These are phyloP conservation scores for Thielaviopsis musarum DNA, from an alignment of 2,329 filamentous ascomycete genomes.

Conservation along the genomic window DNA sequence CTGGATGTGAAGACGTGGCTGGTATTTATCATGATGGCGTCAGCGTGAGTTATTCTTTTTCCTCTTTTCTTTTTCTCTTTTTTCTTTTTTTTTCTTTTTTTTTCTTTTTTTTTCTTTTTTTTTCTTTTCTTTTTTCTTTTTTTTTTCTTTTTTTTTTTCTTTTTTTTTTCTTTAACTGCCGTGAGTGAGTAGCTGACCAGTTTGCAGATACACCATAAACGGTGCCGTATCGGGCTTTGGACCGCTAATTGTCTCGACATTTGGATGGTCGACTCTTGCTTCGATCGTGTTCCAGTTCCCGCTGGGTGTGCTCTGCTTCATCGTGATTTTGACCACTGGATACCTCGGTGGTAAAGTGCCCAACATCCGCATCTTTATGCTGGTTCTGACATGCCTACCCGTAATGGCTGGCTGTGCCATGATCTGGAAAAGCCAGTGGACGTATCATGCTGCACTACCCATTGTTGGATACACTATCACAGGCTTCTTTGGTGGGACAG, in stretches of 20 bases:
- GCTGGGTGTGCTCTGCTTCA: slow-evolving; percentile 48
- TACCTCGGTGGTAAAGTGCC: slow-evolving; percentile 42
- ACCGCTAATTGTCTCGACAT: slow-evolving; percentile 54
- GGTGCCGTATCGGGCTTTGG: slow-evolving; percentile 56
- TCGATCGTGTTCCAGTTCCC: slow-evolving; percentile 62
- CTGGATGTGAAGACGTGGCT: slow-evolving; percentile 47
- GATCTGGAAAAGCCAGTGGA: slow-evolving; percentile 56
- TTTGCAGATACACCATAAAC: slow-evolving; percentile 43
- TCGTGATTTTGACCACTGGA: slow-evolving; percentile 49
- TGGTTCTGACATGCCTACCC: slow-evolving; percentile 50
- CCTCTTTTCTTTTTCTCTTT: no score
- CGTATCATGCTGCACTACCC: slow-evolving; percentile 44
- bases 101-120: no score
- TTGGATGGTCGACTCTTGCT: slow-evolving; percentile 46
- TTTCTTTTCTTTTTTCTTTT: no score
- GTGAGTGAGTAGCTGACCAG: slow-evolving; percentile 12
- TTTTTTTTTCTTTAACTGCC: no score
- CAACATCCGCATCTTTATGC: slow-evolving; percentile 48
- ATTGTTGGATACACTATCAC: slow-evolving; percentile 57
- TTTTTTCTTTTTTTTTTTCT: no score
- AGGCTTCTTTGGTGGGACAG: slow-evolving; percentile 56
- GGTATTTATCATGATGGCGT: slow-evolving; percentile 50
- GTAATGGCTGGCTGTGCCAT: slow-evolving; percentile 59
- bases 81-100: no score
- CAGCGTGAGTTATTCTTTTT: slow-evolving; percentile 23